Base-by-base conservation (phyloP, 2,329 filamentous ascomycete species). In the Paraphaeosphaeria minitans region DNA sequence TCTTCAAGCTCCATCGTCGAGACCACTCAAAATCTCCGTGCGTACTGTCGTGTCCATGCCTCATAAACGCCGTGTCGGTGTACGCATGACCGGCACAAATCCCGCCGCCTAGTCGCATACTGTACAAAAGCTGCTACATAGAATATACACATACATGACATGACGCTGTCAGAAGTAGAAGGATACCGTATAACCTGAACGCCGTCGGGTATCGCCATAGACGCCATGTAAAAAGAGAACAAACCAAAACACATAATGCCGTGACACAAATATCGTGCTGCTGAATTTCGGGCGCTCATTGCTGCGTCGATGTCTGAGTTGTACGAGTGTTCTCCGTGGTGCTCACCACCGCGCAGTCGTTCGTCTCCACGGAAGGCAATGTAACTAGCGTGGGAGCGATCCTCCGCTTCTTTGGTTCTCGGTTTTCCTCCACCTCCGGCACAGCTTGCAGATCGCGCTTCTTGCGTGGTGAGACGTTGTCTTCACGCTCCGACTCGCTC, bases 361-460 rank as follows among this genome's bases (percentile, higher is more conserved):
- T 61, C 1, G 58, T 62, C 16, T 65, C 64, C 3, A 39, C 52
- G 5, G 55, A 37, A n/a, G 47, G 54, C 51, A 72, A 62, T 1
- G 57, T 78, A 69, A 81, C 75, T 10, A 74, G 74, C 37, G 79
- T 82, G 2, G 80, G 80, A 16, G 78, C 79, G 50, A 83, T 78
- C 46, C 81, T 72, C 58, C 80, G 72, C 59, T 76, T 75, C 74
- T 82, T 83, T 16, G 74, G 77, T 48, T 69, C 73, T 50, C 73
- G 67, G 3, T 66, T 57, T 55, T 75, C 65, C 62, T 75, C 74
- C 1, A 58, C 66, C 52, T 79, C 77, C 3, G 74, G 75, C 0
- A 69, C 72, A 35, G 74, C 68, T 2, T 77, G 72, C 19, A 74
- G 60, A 5, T 78, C 77, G 8, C 78, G 67, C 66, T 81, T 77